Evolutionary conservation across 305 asterid species (phyloP).

Genomic region (Solanum hybrid): DNA sequence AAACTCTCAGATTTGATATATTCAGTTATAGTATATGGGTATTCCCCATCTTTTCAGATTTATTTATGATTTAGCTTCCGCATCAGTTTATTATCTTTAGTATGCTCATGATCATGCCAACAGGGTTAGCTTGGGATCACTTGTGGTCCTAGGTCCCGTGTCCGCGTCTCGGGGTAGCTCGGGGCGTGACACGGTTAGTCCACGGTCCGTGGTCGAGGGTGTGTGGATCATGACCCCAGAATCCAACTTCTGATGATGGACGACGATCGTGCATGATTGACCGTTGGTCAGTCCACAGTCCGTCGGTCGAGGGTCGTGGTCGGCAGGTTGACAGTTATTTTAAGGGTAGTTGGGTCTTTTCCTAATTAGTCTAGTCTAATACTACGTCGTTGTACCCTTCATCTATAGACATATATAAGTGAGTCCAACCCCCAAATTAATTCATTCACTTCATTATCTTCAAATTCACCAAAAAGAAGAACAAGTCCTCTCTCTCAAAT

Average conservation of each 20-base stretch:
- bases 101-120: too few relatives aligned
- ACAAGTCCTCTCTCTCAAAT: background rate
- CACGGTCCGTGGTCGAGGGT: background rate
- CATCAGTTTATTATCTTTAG: too few relatives aligned
- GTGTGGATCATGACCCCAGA: background rate
- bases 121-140: too few relatives aligned
- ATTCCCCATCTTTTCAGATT: too few relatives aligned
- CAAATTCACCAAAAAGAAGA: background rate
- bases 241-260: background rate
- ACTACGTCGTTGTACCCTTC: background rate
- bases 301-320: background rate
- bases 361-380: background rate
- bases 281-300: background rate
- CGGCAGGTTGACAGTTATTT: background rate
- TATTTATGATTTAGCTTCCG: too few relatives aligned
- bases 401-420: background rate
- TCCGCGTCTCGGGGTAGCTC: too few relatives aligned
- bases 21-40: too few relatives aligned
- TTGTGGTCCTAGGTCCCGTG: too few relatives aligned
- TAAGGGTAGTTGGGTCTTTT: too few relatives aligned
- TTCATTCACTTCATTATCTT: background rate
- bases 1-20: too few relatives aligned
- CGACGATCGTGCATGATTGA: background rate
- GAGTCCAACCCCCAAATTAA: background rate
- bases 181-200: background rate